Percentiles rank a stretch among this genome's conserved stretches.
These are phyloP conservation scores for Astragalus glycyphyllos DNA, from an alignment of 306 rosid genomes.

Conservation along the genomic window DNA sequence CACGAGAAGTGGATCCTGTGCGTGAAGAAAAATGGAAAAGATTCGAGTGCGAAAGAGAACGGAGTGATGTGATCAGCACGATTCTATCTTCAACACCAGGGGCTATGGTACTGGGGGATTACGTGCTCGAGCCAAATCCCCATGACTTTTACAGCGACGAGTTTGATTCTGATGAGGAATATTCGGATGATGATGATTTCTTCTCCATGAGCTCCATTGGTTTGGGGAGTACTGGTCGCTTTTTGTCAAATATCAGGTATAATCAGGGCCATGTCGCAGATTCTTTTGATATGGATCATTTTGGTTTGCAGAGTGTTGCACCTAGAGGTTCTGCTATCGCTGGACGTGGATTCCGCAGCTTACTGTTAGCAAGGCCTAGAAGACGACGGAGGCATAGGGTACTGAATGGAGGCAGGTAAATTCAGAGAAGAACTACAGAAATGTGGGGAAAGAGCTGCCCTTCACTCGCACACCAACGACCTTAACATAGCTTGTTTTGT, in stretches of 20 bases:
- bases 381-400: slow-evolving; percentile 61
- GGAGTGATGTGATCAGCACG: slow-evolving; percentile 93
- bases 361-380: slow-evolving; percentile 55
- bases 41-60: slow-evolving; percentile 86
- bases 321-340: slow-evolving; percentile 56
- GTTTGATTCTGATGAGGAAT: slow-evolving; percentile 66
- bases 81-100: slow-evolving; percentile 89
- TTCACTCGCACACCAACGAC: slow-evolving; percentile 28
- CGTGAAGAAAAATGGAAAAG: slow-evolving; percentile 92
- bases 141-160: slow-evolving; percentile 64
- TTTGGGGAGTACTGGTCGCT: slow-evolving; percentile 54
- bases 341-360: slow-evolving; percentile 57
- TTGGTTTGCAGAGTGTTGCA: slow-evolving; percentile 55
- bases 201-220: slow-evolving; percentile 58
- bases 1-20: slow-evolving; percentile 88
- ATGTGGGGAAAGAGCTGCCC: slow-evolving; percentile 41
- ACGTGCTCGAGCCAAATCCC: slow-evolving; percentile 84
- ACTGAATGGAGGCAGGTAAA: slow-evolving; percentile 45
- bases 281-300: slow-evolving; percentile 46
- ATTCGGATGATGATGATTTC: slow-evolving; percentile 60
- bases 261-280: slow-evolving; percentile 48
- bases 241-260: slow-evolving; percentile 58
- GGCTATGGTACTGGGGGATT: slow-evolving; percentile 91
- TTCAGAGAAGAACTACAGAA: slow-evolving; percentile 22
- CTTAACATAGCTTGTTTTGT: slow-evolving; percentile 42